A percentile compares a stretch with the other conserved stretches of the same genome.
These are phyloP conservation scores for Triticum timopheevii DNA, from an alignment of 176 grass and related monocot genomes.

Conservation along the genomic window DNA sequence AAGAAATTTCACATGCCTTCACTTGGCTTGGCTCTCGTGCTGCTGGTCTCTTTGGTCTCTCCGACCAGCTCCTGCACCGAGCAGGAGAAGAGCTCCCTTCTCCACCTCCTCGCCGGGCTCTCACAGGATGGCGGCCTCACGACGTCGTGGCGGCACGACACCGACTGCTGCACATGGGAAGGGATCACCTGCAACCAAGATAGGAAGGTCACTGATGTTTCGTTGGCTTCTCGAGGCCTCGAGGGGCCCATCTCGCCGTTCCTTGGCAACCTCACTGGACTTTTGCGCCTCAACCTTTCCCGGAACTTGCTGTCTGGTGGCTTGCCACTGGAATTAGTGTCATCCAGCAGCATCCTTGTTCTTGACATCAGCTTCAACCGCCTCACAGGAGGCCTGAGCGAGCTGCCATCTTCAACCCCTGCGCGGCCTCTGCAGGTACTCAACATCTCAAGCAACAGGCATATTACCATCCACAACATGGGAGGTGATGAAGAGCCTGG, in stretches of 20 bases:
- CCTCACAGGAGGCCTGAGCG: background rate
- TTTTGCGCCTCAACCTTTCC: constrained; percentile 7
- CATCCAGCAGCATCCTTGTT: background rate
- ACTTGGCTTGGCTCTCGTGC: background rate
- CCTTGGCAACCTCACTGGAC: constrained; percentile 5
- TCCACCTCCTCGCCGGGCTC: background rate
- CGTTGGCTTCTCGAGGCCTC: background rate
- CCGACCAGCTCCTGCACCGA: background rate
- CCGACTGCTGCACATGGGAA: constrained; percentile 23
- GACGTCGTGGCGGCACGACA: background rate
- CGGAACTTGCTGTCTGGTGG: background rate
- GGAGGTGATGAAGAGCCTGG: background rate
- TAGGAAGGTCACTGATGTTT: background rate
- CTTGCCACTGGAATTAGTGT: background rate
- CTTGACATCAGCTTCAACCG: constrained; percentile 25
- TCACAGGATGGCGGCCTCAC: background rate
- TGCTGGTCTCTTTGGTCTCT: background rate
- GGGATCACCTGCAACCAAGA: constrained; percentile 11
- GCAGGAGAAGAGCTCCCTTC: constrained; percentile 1
- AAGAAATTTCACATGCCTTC: background rate
- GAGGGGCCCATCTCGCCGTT: constrained; percentile 8
- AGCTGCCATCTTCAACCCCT: background rate
- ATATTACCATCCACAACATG: background rate
- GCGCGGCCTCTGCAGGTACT: background rate
- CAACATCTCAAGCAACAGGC: constrained; percentile 2